Evolutionary conservation across 2,329 filamentous ascomycete species (phyloP), one percentile per base, ranked within the genome.

Genomic region (Aspergillus thermomutatus): DNA sequence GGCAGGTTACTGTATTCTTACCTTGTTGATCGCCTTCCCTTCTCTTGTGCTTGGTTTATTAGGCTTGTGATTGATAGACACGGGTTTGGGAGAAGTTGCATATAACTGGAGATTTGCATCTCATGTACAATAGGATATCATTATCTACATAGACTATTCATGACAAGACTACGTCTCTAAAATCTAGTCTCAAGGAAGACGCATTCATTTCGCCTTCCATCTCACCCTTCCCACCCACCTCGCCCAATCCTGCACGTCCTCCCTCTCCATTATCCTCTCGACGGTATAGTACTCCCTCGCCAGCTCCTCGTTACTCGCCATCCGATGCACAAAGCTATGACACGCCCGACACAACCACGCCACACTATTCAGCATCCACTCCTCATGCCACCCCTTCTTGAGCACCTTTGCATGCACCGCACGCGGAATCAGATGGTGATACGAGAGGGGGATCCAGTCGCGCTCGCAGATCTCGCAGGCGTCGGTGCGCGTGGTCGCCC

Each of bases 301-400:
- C 63, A 96, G 75, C 65, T 89, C 89, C 79, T 95, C 91, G 69
- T 94, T 91, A 4, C 76, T 80, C 34, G 85, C 87, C 68, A 92
- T 83, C 41, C 84, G 78, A 77, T 95, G 91, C 70, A 95, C 90
- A 69, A 91, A 92, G 45, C 82, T 84, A 77, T 96, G 91, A 67
- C 91, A 96, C 2, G 90, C 88, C 50, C 90, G 81, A 73, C 91
- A 95, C 63, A 96, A 74, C 91, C 91, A 95, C 11, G 91, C 91
- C 21, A 94, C 91, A 69, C 86, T 91, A 66, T 90, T 85, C 72
- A 95, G 71, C 74, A 86, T 83, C 71, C 90, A 89, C 60, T 86
- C 84, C 3, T 82, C 82, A 76, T 92, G 89, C 91, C 91, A 95
- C 1, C 88, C 88, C 45, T 90, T 80, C 78, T 89, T 91, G 41